Evolutionary conservation across 768 basidiomycete genomes (phyloP).

Genomic region (Russula sp.): DNA sequence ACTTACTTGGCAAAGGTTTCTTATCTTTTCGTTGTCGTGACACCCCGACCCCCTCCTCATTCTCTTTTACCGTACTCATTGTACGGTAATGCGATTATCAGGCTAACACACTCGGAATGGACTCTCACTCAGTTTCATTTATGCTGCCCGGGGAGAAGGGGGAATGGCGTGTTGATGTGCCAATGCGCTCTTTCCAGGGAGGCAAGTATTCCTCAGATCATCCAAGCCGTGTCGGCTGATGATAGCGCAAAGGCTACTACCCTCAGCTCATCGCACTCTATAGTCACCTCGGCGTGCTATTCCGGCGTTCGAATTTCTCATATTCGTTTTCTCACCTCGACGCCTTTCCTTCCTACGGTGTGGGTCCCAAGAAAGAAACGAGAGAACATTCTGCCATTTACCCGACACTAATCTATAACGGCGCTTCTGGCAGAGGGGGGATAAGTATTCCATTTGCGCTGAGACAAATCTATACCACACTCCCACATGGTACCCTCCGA

Average conservation of each 20-base stretch:
- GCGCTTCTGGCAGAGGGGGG: constrained; percentile 52
- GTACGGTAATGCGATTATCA: constrained; percentile 32
- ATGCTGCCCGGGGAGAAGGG: constrained; percentile 38
- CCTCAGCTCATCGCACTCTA: constrained; percentile 67
- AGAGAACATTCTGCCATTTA: constrained; percentile 28
- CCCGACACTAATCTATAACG: constrained; percentile 63
- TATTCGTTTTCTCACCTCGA: constrained; percentile 65
- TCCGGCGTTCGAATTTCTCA: constrained; percentile 56
- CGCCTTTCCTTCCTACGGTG: constrained; percentile 32
- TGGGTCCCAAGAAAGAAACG: constrained; percentile 15
- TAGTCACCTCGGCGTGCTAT: constrained; percentile 54
- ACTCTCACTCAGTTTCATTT: constrained; percentile 56
- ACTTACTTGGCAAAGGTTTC: neutral
- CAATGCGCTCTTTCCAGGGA: constrained; percentile 81
- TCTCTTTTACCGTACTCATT: neutral
- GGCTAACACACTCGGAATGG: constrained; percentile 63
- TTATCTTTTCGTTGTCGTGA: neutral
- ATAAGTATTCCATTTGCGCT: constrained; percentile 48
- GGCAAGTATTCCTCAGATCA: constrained; percentile 41
- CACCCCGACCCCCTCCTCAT: neutral
- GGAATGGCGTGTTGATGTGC: constrained; percentile 66
- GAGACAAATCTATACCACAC: constrained; percentile 26
- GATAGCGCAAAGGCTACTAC: constrained; percentile 59
- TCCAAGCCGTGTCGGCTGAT: neutral
- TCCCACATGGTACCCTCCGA: constrained; percentile 28